These are phyloP conservation scores for Tulasnella sp. DNA, from an alignment of 768 basidiomycete genomes.

Conservation along the genomic window DNA sequence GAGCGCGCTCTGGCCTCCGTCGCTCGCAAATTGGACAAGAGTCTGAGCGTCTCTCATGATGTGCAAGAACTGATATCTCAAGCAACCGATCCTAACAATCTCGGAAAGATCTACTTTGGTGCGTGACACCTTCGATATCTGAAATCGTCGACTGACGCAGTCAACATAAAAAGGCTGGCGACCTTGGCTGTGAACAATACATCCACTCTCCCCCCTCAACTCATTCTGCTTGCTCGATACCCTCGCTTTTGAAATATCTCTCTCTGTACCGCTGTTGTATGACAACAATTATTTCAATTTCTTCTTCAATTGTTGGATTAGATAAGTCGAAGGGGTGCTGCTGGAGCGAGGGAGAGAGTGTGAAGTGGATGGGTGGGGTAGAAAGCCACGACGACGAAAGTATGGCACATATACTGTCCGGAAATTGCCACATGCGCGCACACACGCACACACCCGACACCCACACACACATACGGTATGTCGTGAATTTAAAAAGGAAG, in stretches of 20 bases:
- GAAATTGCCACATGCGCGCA: too few species aligned
- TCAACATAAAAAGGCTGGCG: neutral
- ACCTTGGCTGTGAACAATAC: neutral
- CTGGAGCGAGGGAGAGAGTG: neutral
- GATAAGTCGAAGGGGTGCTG: neutral
- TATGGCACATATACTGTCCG: too few species aligned
- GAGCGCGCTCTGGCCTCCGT: constrained; percentile 81
- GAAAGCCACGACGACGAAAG: too few species aligned
- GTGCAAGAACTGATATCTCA: constrained; percentile 88
- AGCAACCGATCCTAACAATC: constrained; percentile 68
- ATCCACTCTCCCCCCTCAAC: too few species aligned
- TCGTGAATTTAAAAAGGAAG: too few species aligned
- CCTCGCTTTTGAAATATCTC: too few species aligned
- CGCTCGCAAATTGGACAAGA: constrained; percentile 70
- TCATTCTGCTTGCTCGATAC: too few species aligned
- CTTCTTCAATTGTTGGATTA: neutral
- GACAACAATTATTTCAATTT: neutral
- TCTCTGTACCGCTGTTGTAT: neutral
- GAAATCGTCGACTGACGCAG: neutral
- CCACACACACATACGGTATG: too few species aligned
- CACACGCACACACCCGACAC: too few species aligned
- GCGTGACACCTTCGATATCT: constrained; percentile 25
- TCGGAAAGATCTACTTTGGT: constrained; percentile 72
- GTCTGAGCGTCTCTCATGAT: constrained; percentile 83
- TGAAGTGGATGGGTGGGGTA: too few species aligned